Evolutionary conservation across 192 early-diverging fungal genomes (phyloP), one percentile per base, ranked within the genome.

Genomic region (Thamnidium elegans): DNA sequence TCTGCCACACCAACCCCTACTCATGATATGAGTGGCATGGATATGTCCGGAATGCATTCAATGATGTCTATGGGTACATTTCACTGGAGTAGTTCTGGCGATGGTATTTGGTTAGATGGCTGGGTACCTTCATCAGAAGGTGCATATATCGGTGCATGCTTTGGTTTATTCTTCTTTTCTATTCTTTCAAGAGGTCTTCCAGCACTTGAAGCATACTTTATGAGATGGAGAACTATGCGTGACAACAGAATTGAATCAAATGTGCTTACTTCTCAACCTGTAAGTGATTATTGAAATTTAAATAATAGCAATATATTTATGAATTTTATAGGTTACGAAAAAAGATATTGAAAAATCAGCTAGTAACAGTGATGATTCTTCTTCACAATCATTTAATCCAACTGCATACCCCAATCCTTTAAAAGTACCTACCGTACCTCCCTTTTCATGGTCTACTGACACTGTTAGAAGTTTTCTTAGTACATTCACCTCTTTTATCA

Each of bases 371-470:
- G 23, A 53, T 34, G 31, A 2, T 31, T 15, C 55, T 26, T 50
- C 65, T 15, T 47, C 65, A 6, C 7, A 21, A 42, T 51, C 55
- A 3, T 32, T 44, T 34, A 26, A 34, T 7, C 56, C 23, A 50
- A 11, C 43, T 3, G 53, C 39, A 47, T 65, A 63, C 43, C 69
- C 69, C 17, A 9, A 9, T 36, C 50, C 47, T n/a, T 52, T 31
- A 34, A 13, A 17, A 15, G 46, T 74, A 9, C 81, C 81, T 9
- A 59, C 55, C 17, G 69, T 72, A 3, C 81, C 77, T 48, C 59
- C 69, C 11, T 83, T 83, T 42, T 51, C 67, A 19, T 83, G 81
- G 81, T 61, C 52, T 13, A 70, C 63, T 8, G 81, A 83, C n/a
- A 50, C 73, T 4, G 34, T 71, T 14, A 66, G 81, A n/a, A 77